Conservation (phyloP, 2,329 filamentous ascomycete species). For the Pestalotiopsis sp. region DNA sequence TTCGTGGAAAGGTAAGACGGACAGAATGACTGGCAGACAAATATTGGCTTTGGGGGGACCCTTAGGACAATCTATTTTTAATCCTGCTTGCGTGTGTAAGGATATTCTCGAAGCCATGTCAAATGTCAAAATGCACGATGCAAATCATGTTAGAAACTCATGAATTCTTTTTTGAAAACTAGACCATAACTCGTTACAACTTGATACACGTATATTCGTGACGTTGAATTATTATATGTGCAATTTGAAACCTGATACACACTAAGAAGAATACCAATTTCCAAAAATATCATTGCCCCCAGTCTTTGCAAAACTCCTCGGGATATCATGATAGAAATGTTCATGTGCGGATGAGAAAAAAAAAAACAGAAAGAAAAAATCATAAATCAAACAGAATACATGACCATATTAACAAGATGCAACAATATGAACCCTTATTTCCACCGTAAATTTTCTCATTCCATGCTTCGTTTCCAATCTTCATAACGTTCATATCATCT, state of each 20-base stretch:
- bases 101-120: neutral
- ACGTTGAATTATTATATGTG: neutral
- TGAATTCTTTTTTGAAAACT: neutral
- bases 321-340: slow-evolving; percentile 9
- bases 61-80: neutral
- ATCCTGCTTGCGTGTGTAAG: neutral
- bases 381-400: neutral
- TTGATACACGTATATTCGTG: neutral
- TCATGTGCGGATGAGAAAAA: neutral
- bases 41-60: too few relatives aligned
- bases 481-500: neutral
- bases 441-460: neutral
- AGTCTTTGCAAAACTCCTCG: slow-evolving; percentile 2
- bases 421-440: neutral
- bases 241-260: neutral
- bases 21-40: neutral
- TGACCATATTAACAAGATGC: neutral
- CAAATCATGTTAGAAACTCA: neutral
- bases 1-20: neutral
- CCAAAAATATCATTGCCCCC: neutral
- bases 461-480: neutral
- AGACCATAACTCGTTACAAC: neutral
- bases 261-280: neutral
- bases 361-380: neutral
- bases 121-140: neutral